Evolutionary conservation across 345 rosid species (phyloP).

Genomic region (Euphorbia lathyris): DNA sequence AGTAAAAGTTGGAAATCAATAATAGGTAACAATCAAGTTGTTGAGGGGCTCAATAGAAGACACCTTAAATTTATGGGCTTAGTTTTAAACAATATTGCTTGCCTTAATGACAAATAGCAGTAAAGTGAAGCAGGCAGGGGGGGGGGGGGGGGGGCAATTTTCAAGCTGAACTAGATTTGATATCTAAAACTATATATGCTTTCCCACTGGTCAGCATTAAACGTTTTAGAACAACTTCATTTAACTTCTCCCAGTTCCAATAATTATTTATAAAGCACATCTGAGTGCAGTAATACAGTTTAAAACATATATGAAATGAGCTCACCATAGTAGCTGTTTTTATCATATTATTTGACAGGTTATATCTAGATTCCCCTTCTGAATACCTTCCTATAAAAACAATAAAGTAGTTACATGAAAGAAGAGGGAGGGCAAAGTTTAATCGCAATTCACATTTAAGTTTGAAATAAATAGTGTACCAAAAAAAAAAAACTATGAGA

Average conservation of each 20-base stretch:
- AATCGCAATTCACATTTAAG: not conserved
- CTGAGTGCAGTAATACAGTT: not conserved
- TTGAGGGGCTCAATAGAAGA: not conserved
- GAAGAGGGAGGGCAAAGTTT: not conserved
- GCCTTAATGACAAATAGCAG: not conserved
- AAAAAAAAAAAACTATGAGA: not conserved
- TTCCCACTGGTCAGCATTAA: not conserved
- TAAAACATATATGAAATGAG: not conserved
- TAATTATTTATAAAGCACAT: not conserved
- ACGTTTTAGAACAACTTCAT: not conserved
- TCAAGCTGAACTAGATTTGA: not conserved
- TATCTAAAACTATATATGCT: not conserved
- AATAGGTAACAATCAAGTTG: not conserved
- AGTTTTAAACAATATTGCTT: too few species aligned
- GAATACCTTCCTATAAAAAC: conserved; percentile 43
- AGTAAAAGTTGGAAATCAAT: not conserved
- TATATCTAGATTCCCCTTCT: conserved; percentile 61
- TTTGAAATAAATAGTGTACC: not conserved
- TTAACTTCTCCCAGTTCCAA: not conserved
- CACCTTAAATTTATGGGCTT: not conserved
- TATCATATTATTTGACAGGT: conserved; percentile 27
- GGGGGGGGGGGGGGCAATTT: not conserved
- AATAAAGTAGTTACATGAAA: not conserved
- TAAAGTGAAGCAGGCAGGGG: not conserved
- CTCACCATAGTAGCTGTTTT: conserved; percentile 40